Base-by-base conservation (phyloP, 225 moss, liverwort and hornwort species). In the Lunularia cruciata region DNA sequence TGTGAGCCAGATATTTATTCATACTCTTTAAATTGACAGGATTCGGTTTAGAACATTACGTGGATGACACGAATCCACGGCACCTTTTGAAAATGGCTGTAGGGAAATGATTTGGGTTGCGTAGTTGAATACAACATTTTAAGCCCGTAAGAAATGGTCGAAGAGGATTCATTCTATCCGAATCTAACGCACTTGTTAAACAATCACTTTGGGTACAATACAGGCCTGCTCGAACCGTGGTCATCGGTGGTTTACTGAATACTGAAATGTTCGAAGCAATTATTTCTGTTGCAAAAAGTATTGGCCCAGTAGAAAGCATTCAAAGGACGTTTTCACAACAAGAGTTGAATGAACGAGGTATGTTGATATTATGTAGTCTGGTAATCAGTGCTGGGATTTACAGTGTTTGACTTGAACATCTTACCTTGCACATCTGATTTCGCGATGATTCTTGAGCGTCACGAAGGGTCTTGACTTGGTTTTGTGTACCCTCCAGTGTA, bases 141-240 rank as follows among this genome's bases (percentile, higher is more conserved):
- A n/a, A n/a, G n/a, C n/a, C n/a, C n/a, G n/a, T n/a, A n/a, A n/a
- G n/a, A n/a, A n/a, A n/a, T n/a, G n/a, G n/a, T n/a, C n/a, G 51
- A 22, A 51, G 0, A 0, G 8, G 51, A 14, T 51, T 20, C 43
- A 43, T 16, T 43, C 11, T 43, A 10, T 38, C 22, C 1, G 1
- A 36, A 14, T 8, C 22, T 13, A 7, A 12, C 0, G 33, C 40
- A 27, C 32, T 13, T 32, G 19, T n/a, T 65, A n/a, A 32, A 0
- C 7, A 10, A n/a, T 65, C 16, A 34, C n/a, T 51, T 37, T 48
- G 3, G 63, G 18, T 43, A 72, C 62, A 42, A 38, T 75, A 75
- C 86, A 95, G 95, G 72, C 72, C 96, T 78, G 96, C 96, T 68
- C 86, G 96, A 46, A 92, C 92, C 55, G 86, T 98, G 72, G 81